These are phyloP conservation scores for Fusarium sp. DNA, from an alignment of 2,329 filamentous ascomycete species.

Conservation along the genomic window DNA sequence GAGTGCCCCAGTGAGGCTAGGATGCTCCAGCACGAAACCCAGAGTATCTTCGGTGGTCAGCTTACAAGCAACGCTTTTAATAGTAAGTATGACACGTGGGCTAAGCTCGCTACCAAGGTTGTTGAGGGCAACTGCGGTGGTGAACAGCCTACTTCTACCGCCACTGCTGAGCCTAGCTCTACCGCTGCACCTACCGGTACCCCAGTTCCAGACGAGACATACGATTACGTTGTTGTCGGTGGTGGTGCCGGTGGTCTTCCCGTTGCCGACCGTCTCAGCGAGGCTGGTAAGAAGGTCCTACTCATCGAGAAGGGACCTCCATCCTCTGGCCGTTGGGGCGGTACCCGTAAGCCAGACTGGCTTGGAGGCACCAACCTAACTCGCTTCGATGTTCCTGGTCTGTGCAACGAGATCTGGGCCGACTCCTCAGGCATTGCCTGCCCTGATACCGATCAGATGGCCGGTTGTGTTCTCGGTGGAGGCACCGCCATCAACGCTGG, in stretches of 20 bases:
- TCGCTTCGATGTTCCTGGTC: constrained; percentile 5
- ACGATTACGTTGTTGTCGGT: constrained; percentile 2
- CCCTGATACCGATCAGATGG: constrained; percentile 6
- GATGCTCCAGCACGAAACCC: constrained; percentile 7
- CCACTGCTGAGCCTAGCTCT: not conserved
- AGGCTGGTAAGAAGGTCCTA: constrained; percentile 6
- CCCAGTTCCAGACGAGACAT: not conserved
- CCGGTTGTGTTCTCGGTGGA: constrained; percentile 8
- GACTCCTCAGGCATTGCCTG: constrained; percentile 8
- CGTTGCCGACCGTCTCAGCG: constrained; percentile 4
- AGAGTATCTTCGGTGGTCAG: constrained; percentile 8
- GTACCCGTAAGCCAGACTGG: constrained; percentile 11
- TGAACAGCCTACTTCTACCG: not conserved
- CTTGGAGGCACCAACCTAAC: not conserved
- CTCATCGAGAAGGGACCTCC: constrained; percentile 7
- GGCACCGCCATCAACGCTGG: constrained; percentile 8
- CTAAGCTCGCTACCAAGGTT: not conserved
- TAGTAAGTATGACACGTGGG: not conserved
- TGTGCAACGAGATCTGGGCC: constrained; percentile 1
- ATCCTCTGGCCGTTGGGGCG: constrained; percentile 5
- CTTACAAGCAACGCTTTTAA: constrained; percentile 3
- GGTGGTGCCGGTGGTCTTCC: constrained; percentile 7
- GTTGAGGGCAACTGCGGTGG: not conserved
- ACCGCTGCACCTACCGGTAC: not conserved
- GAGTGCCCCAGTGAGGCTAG: not conserved